phyloP scores from a whole-genome alignment of 352 stramenopile species.

The Phytophthora colocasiae region DNA sequence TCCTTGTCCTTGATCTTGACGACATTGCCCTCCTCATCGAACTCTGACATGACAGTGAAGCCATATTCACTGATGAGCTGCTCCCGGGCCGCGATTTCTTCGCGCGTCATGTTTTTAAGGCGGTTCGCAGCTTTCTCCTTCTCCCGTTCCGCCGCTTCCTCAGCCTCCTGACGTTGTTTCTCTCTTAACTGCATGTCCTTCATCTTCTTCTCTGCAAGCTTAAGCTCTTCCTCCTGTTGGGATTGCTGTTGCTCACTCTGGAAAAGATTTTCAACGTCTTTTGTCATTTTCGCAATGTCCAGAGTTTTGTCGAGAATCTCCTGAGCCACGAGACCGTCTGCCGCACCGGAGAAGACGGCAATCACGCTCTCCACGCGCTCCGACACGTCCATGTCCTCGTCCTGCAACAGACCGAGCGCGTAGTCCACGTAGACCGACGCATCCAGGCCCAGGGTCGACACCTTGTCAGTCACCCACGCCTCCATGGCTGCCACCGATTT shows the following conservation, averaged over 20 bases:
- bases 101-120: conserved; percentile 76
- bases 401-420: conserved; percentile 64
- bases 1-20: conserved; percentile 81
- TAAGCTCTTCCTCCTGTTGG: conserved; percentile 45
- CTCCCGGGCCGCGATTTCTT: conserved; percentile 74
- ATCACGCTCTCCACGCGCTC: conserved; percentile 75
- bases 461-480: conserved; percentile 66
- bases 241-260: conserved; percentile 41
- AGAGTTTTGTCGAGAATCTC: conserved; percentile 47
- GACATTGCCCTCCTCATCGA: conserved; percentile 87
- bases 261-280: conserved; percentile 58
- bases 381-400: conserved; percentile 74
- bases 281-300: conserved; percentile 52
- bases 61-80: conserved; percentile 86
- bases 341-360: conserved; percentile 65
- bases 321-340: conserved; percentile 56
- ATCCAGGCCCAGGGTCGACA: conserved; percentile 62
- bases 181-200: conserved; percentile 66
- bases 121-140: conserved; percentile 67
- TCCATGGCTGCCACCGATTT: conserved; percentile 44
- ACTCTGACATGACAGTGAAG: conserved; percentile 80
- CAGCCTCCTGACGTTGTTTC: conserved; percentile 63
- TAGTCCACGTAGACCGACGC: conserved; percentile 86
- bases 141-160: conserved; percentile 60
- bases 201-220: conserved; percentile 53